Percentiles rank a stretch among this genome's conserved stretches.
Conservation (phyloP, 2,329 filamentous ascomycete genomes). For the Aspergillus cejpii region DNA sequence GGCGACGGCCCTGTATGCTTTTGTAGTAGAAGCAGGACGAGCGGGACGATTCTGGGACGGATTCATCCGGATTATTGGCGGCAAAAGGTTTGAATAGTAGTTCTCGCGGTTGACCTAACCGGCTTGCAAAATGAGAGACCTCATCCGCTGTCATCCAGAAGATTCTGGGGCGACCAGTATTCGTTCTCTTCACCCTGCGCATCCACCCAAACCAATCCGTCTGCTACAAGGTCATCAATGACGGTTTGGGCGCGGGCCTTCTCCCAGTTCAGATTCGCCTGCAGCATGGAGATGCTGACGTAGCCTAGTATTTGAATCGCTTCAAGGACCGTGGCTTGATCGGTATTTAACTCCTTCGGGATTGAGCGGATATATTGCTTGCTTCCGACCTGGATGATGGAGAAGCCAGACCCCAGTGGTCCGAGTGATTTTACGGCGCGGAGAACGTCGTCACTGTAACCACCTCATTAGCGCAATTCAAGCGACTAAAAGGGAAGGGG, state of each 20-base stretch:
- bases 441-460: constrained; percentile 70
- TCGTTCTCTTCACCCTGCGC: constrained; percentile 78
- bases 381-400: constrained; percentile 72
- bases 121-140: not conserved
- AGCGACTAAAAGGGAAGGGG: constrained; percentile 1
- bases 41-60: no score
- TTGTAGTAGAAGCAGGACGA: no score
- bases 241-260: constrained; percentile 77
- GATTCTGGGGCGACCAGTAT: constrained; percentile 64
- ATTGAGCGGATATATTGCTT: constrained; percentile 86
- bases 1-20: no score
- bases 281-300: constrained; percentile 82
- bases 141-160: constrained; percentile 40
- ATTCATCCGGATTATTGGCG: no score
- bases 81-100: not conserved
- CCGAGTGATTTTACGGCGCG: constrained; percentile 80
- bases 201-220: constrained; percentile 92
- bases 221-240: constrained; percentile 79
- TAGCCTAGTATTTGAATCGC: constrained; percentile 84
- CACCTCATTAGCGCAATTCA: not conserved
- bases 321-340: constrained; percentile 88
- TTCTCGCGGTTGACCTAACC: not conserved
- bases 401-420: constrained; percentile 82
- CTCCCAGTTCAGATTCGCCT: constrained; percentile 80
- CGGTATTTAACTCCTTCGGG: constrained; percentile 88